A percentile compares a stretch with the other conserved stretches of the same genome.
These are phyloP conservation scores for Eucalyptus erythrocorys DNA, from an alignment of 345 rosid genomes.

Conservation along the genomic window DNA sequence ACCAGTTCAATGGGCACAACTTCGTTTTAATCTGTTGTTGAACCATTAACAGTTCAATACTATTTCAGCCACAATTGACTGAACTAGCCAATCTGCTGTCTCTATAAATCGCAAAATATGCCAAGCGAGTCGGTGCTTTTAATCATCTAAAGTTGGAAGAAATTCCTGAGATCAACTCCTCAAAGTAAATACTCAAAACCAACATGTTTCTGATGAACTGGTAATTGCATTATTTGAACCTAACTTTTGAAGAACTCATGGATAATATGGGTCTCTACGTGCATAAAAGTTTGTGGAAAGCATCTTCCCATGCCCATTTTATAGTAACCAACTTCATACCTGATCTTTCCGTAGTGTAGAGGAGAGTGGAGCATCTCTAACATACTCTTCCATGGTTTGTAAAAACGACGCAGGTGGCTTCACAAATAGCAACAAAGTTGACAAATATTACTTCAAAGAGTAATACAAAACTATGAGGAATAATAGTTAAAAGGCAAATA, in stretches of 20 bases:
- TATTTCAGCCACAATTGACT: neutral
- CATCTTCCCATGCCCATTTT: neutral
- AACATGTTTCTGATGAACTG: neutral
- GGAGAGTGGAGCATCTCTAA: slow-evolving; percentile 66
- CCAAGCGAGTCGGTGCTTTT: neutral
- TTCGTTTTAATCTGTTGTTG: neutral
- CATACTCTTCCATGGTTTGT: slow-evolving; percentile 99
- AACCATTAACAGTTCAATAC: neutral
- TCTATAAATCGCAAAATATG: neutral
- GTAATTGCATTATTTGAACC: neutral
- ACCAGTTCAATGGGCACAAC: neutral
- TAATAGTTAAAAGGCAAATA: neutral
- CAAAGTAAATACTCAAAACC: neutral
- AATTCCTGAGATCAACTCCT: neutral
- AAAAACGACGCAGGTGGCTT: slow-evolving; percentile 91
- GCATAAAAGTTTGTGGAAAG: neutral
- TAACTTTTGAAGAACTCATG: neutral
- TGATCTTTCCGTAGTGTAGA: slow-evolving; percentile 55
- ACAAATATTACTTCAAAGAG: neutral
- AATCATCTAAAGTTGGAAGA: neutral
- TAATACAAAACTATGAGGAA: neutral
- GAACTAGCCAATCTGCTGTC: neutral
- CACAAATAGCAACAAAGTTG: slow-evolving; percentile 1
- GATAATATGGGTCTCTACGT: neutral
- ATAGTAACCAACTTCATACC: slow-evolving; percentile 24